These are phyloP conservation scores for Pestalotiopsis sp. DNA, from an alignment of 2,329 filamentous ascomycete genomes.

Conservation along the genomic window DNA sequence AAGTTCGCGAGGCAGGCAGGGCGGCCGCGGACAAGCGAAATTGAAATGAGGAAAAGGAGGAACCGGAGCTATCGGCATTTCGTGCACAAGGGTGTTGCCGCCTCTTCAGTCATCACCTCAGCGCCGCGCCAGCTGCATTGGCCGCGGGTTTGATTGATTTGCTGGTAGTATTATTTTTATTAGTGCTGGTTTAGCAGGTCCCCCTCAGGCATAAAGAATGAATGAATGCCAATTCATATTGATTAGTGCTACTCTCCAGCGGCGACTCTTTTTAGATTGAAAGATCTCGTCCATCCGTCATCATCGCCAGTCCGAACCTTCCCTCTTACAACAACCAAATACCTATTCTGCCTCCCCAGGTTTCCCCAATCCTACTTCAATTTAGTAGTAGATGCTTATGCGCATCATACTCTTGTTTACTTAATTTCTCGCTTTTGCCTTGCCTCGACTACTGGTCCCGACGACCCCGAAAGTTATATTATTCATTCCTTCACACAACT, in stretches of 20 bases:
- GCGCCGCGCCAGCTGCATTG: background rate
- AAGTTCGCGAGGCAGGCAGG: background rate
- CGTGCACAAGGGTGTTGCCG: background rate
- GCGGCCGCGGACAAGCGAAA: conserved; percentile 9
- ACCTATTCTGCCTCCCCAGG: background rate
- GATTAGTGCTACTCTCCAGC: background rate
- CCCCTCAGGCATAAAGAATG: background rate
- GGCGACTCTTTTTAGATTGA: background rate
- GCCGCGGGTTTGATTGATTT: background rate
- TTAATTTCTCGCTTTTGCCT: background rate
- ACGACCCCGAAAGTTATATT: background rate
- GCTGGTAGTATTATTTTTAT: background rate
- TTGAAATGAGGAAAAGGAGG: conserved; percentile 9
- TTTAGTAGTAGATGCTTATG: background rate
- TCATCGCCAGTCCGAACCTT: conserved; percentile 2
- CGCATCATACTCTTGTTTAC: background rate
- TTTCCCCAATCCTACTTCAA: background rate
- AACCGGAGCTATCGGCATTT: conserved; percentile 11
- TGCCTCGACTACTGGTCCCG: background rate
- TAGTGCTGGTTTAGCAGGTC: background rate
- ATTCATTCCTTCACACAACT: conserved; percentile 4
- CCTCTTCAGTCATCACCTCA: background rate
- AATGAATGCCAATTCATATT: background rate
- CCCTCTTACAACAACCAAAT: background rate
- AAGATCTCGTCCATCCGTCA: background rate